Evolutionary conservation across 2,329 filamentous ascomycete genomes (phyloP).

Genomic region (Onygena corvina): DNA sequence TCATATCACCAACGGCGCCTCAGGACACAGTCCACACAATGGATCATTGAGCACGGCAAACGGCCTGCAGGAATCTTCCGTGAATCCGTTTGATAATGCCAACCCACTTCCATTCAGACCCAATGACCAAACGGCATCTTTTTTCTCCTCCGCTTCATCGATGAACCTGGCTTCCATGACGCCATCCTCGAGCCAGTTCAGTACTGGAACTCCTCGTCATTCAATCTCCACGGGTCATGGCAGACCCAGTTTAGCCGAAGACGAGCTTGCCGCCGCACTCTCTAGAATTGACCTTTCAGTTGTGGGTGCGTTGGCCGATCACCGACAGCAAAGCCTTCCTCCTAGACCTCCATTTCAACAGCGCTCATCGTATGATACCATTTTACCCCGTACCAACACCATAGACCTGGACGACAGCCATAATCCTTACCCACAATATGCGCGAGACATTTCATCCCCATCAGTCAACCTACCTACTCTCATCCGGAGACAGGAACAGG

Average conservation of each 20-base stretch:
- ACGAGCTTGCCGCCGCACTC: not conserved
- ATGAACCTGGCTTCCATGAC: conserved; percentile 3
- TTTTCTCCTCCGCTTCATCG: not conserved
- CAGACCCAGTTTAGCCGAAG: not conserved
- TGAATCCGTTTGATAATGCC: not conserved
- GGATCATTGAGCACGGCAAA: not conserved
- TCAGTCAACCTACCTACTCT: not conserved
- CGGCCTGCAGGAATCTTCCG: not conserved
- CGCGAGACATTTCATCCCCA: not conserved
- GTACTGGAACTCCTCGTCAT: not conserved
- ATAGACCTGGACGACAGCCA: not conserved
- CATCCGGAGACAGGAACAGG: not conserved
- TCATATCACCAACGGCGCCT: not conserved
- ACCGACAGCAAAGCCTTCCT: not conserved
- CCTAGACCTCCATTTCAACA: not conserved
- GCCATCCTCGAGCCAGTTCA: not conserved
- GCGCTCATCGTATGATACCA: not conserved
- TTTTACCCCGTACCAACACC: not conserved
- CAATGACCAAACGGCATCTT: not conserved
- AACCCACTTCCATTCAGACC: not conserved
- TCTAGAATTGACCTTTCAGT: not conserved
- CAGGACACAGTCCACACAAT: not conserved
- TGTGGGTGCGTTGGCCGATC: not conserved
- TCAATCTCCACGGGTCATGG: not conserved
- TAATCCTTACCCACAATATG: not conserved